phyloP scores from a whole-genome alignment of 75 land plant species.

The Selaginella tamariscina region DNA sequence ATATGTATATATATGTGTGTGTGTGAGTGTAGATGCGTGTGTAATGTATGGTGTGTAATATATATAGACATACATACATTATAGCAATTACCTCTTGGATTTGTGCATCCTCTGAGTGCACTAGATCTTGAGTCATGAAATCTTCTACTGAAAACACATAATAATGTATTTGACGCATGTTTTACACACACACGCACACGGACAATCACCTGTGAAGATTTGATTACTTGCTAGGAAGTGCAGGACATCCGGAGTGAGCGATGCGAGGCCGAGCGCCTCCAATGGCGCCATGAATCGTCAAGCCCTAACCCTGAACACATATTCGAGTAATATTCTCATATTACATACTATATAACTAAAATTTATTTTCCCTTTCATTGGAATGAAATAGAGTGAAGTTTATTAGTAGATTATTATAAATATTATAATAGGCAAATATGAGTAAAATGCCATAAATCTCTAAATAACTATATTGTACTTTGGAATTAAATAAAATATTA shows the following conservation, averaged over 20 bases:
- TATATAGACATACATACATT: background rate
- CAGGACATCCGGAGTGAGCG: conserved; percentile 16
- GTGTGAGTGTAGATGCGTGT: too few relatives aligned
- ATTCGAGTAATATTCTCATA: too few relatives aligned
- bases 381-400: too few relatives aligned
- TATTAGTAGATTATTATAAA: too few relatives aligned
- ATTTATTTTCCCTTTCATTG: too few relatives aligned
- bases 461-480: too few relatives aligned
- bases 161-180: background rate
- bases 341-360: too few relatives aligned
- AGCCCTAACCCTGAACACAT: too few relatives aligned
- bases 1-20: too few relatives aligned
- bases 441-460: too few relatives aligned
- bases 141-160: background rate
- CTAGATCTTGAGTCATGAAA: background rate
- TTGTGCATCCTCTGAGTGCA: background rate
- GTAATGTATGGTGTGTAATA: background rate
- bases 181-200: background rate
- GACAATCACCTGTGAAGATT: conserved; percentile 17
- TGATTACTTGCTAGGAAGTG: conserved; percentile 8
- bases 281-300: conserved; percentile 18
- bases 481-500: too few relatives aligned
- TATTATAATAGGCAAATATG: too few relatives aligned
- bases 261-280: conserved; percentile 13
- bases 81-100: background rate